A percentile compares a stretch with the other conserved stretches of the same genome.
phyloP scores from a whole-genome alignment of 1,284 basidiomycete genomes.

The Hypsizygus ulmarius region DNA sequence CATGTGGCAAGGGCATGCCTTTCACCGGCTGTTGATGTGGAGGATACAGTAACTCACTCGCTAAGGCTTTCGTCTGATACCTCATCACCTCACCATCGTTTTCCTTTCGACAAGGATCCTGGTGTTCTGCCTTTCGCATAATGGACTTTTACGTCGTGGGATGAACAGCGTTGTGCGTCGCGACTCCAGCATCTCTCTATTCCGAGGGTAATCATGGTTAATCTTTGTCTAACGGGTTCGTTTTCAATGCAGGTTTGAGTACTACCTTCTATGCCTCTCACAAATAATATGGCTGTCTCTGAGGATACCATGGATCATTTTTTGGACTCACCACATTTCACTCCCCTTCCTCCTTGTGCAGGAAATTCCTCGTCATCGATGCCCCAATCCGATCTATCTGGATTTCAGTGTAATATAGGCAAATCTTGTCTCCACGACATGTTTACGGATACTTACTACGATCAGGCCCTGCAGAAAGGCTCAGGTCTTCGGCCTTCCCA shows the following conservation, averaged over 20 bases:
- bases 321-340: slow-evolving; percentile 12
- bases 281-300: slow-evolving; percentile 12
- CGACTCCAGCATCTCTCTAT: slow-evolving; percentile 4
- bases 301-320: slow-evolving; percentile 6
- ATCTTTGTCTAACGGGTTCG: slow-evolving; percentile 7
- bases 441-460: slow-evolving; percentile 2
- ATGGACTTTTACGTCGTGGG: slow-evolving; percentile 15
- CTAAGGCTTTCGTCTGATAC: slow-evolving; percentile 10
- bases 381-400: slow-evolving; percentile 15
- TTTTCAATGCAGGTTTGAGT: slow-evolving; percentile 13
- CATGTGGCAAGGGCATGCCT: slow-evolving; percentile 23
- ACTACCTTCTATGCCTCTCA: slow-evolving; percentile 11
- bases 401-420: slow-evolving; percentile 16
- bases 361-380: slow-evolving; percentile 11
- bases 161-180: slow-evolving; percentile 21
- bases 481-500: background rate
- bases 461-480: background rate
- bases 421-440: slow-evolving; percentile 1
- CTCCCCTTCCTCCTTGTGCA: slow-evolving; percentile 8
- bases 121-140: slow-evolving; percentile 6
- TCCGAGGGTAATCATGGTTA: slow-evolving; percentile 1
- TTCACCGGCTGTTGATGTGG: slow-evolving; percentile 17
- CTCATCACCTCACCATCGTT: slow-evolving; percentile 14
- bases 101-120: slow-evolving; percentile 3
- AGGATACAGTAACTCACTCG: slow-evolving; percentile 10